phyloP scores from a whole-genome alignment of 2,329 filamentous ascomycete genomes.

The Microascus cirrosus region DNA sequence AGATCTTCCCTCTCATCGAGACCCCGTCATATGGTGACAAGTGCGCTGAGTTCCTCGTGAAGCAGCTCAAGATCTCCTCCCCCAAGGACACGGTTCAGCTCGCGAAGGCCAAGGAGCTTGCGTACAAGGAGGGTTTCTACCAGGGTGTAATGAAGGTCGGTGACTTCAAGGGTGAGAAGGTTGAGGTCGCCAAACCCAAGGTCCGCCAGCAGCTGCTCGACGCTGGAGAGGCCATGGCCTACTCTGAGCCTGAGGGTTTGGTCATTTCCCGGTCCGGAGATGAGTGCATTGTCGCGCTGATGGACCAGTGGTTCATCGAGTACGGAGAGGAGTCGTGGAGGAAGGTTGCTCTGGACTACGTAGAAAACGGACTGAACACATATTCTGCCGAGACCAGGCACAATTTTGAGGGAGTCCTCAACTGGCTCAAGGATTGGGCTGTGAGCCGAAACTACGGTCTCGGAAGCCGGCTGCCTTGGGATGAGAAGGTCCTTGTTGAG shows the following conservation, averaged over 20 bases:
- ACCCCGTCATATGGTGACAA: conserved; percentile 82
- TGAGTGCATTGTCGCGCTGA: conserved; percentile 82
- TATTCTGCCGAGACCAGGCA: conserved; percentile 70
- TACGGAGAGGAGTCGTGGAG: conserved; percentile 91
- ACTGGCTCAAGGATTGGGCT: conserved; percentile 94
- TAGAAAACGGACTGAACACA: conserved; percentile 65
- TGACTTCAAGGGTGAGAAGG: conserved; percentile 77
- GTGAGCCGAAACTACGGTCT: conserved; percentile 86
- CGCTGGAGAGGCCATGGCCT: conserved; percentile 71
- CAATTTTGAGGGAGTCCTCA: conserved; percentile 72
- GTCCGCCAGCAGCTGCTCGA: conserved; percentile 70
- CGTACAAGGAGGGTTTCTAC: conserved; percentile 97
- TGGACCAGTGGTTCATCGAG: conserved; percentile 97
- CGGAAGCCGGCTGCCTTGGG: conserved; percentile 92
- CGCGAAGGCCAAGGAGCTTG: conserved; percentile 86
- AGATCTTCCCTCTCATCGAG: conserved; percentile 80
- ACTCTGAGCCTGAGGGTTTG: conserved; percentile 84
- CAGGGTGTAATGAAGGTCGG: conserved; percentile 83
- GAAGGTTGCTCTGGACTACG: conserved; percentile 58
- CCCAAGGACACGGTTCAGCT: conserved; percentile 87
- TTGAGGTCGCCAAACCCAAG: conserved; percentile 78
- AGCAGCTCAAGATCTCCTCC: conserved; percentile 91
- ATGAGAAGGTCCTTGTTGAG: conserved; percentile 82
- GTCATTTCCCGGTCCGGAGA: conserved; percentile 85
- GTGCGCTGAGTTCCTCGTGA: conserved; percentile 71